phyloP scores from a whole-genome alignment of 495 filamentous ascomycete species.

The Neurospora sp. region DNA sequence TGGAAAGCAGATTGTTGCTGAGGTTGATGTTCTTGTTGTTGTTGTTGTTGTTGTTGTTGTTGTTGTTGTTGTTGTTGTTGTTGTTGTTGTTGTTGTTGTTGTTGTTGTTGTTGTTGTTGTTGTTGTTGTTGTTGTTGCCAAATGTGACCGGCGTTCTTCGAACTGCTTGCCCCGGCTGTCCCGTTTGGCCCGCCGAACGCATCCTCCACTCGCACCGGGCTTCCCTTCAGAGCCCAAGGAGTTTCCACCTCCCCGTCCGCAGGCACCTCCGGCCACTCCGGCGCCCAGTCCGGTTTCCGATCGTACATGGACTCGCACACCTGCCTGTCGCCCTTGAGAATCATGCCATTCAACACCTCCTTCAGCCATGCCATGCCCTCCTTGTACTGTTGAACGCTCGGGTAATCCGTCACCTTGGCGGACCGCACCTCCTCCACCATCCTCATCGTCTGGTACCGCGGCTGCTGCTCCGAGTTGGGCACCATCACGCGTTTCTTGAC shows the following conservation, averaged over 20 bases:
- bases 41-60: background rate
- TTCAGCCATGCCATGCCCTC: conserved; percentile 9
- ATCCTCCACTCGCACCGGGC: background rate
- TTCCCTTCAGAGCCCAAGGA: background rate
- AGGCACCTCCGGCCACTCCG: background rate
- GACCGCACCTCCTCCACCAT: conserved; percentile 15
- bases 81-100: background rate
- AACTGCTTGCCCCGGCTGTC: background rate
- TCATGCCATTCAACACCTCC: conserved; percentile 7
- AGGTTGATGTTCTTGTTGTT: background rate
- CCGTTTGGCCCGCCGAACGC: background rate
- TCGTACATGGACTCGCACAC: conserved; percentile 13
- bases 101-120: no score
- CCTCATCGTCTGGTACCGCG: conserved; percentile 2
- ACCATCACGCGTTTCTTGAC: conserved; percentile 4
- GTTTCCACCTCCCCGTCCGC: background rate
- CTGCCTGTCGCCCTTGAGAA: conserved; percentile 8
- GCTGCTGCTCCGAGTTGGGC: background rate
- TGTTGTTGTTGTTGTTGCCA: background rate
- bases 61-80: background rate
- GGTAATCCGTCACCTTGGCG: conserved; percentile 2
- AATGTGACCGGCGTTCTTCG: background rate
- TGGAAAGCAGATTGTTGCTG: background rate
- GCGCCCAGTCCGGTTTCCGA: conserved; percentile 6
- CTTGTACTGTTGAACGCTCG: conserved; percentile 1